Evolutionary conservation across 2,329 filamentous ascomycete genomes (phyloP).

Genomic region (Venturia aucupariae): DNA sequence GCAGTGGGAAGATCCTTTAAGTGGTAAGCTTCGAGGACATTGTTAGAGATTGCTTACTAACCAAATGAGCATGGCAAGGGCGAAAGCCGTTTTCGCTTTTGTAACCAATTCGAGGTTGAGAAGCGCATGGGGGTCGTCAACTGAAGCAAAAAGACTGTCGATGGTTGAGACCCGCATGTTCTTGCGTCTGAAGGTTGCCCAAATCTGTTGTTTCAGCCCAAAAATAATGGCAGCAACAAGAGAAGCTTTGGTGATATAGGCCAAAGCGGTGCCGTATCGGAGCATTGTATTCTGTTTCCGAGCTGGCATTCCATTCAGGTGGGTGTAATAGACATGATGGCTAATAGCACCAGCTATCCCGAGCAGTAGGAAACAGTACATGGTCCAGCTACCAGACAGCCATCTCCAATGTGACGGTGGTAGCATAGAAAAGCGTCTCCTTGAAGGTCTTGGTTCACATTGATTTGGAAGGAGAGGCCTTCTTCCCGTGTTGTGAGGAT

Average conservation of each 20-base stretch:
- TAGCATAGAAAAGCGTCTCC: not conserved
- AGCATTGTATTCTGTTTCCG: conserved; percentile 27
- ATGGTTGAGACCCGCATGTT: conserved; percentile 30
- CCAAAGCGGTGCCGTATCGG: conserved; percentile 29
- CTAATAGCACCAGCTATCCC: conserved; percentile 25
- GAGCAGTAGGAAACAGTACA: conserved; percentile 20
- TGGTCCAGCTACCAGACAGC: not conserved
- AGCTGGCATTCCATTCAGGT: conserved; percentile 24
- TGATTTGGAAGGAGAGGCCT: not conserved
- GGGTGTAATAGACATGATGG: conserved; percentile 28
- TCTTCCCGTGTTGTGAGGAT: not conserved
- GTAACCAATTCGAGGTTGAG: conserved; percentile 29
- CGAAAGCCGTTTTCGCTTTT: conserved; percentile 27
- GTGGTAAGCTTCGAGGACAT: not conserved
- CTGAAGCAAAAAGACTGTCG: conserved; percentile 28
- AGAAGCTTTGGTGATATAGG: conserved; percentile 30
- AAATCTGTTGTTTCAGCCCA: conserved; percentile 30
- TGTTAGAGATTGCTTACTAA: not conserved
- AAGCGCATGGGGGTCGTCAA: conserved; percentile 28
- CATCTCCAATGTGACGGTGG: conserved; percentile 4
- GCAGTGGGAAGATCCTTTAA: conserved; percentile 24
- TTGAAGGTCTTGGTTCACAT: not conserved
- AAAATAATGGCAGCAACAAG: conserved; percentile 27
- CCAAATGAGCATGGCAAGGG: not conserved
- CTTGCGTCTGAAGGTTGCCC: conserved; percentile 28